Evolutionary conservation across 179 eudicot genomes (phyloP).

Genomic region (Gypsophila paniculata): DNA sequence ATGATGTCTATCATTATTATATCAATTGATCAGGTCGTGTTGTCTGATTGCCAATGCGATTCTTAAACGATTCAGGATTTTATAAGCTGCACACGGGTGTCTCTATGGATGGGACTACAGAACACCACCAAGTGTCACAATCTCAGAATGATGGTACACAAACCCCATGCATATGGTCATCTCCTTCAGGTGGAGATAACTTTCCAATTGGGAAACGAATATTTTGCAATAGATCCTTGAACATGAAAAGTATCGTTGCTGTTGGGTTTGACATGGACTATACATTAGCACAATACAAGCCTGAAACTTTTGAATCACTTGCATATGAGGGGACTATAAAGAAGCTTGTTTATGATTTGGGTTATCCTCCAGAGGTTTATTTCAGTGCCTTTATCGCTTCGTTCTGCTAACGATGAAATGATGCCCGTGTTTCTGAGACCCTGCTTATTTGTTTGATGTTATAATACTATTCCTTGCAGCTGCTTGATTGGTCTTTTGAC

Average conservation of each 20-base stretch:
- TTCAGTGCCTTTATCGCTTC: slow-evolving; percentile 11
- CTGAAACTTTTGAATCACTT: slow-evolving; percentile 90
- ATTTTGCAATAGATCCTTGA: slow-evolving; percentile 90
- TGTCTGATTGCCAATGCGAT: not conserved
- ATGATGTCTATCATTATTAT: too few relatives aligned
- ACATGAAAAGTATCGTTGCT: slow-evolving; percentile 87
- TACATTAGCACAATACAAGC: slow-evolving; percentile 83
- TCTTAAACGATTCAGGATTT: slow-evolving; percentile 36
- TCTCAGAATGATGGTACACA: slow-evolving; percentile 36
- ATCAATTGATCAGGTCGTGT: slow-evolving; percentile 1
- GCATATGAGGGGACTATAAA: slow-evolving; percentile 86
- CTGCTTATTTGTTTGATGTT: slow-evolving; percentile 4
- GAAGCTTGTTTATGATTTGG: slow-evolving; percentile 85
- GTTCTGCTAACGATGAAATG: not conserved
- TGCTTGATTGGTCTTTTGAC: slow-evolving; percentile 84
- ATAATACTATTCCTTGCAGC: slow-evolving; percentile 38
- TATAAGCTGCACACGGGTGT: slow-evolving; percentile 33
- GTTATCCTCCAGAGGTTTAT: slow-evolving; percentile 81
- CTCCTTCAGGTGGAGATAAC: slow-evolving; percentile 53
- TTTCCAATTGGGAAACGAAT: slow-evolving; percentile 73
- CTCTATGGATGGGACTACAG: slow-evolving; percentile 52
- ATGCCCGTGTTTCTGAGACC: not conserved
- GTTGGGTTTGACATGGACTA: slow-evolving; percentile 99
- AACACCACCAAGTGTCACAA: slow-evolving; percentile 29
- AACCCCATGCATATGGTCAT: slow-evolving; percentile 69